Evolutionary conservation across 2,329 filamentous ascomycete species (phyloP), one percentile per base, ranked within the genome.

Genomic region (Pseudocercospora eumusae): DNA sequence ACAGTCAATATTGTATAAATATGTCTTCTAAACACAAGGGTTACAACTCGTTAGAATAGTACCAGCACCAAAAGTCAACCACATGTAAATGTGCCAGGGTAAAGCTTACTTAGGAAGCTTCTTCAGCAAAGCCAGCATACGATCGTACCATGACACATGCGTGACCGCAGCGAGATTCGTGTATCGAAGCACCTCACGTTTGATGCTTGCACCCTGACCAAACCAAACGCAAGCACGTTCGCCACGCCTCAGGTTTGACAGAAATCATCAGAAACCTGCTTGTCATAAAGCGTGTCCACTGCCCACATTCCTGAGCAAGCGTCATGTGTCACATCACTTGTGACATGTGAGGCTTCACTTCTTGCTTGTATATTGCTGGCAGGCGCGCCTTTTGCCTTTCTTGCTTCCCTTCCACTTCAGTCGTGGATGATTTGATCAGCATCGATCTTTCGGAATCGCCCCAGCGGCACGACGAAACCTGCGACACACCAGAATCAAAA

Each of bases 81-180:
- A 33, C 31, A 33, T 33, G 31, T 31, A 13, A 31, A 31, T 31
- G 28, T 44, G 40, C n/a, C 50, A 36, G 27, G 50, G 13, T 31
- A 11, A 18, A 54, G 31, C 18, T 10, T 47, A 18, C 25, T 18
- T 21, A 2, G 4, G 10, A 47, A 47, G 18, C 21, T 47, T 23
- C 42, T 21, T 23, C 42, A 9, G 42, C 42, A 23, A 20, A 47
- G 21, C 42, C 28, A 54, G 52, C 27, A 21, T 54, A 10, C 27
- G 28, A 23, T 40, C 52, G 52, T 54, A 40, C 18, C 50, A 31
- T 36, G 50, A 54, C 50, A 54, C 50, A 50, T 15, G 15, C 25
- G 15, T 27, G 23, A 15, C 33, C 33, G 28, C 4, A 31, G 4
- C 28, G 36, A 40, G 36, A 40, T 40, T 50, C 47, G 25, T 52